phyloP scores from a whole-genome alignment of 2,329 filamentous ascomycete genomes.

The Cercospora berteroae region DNA sequence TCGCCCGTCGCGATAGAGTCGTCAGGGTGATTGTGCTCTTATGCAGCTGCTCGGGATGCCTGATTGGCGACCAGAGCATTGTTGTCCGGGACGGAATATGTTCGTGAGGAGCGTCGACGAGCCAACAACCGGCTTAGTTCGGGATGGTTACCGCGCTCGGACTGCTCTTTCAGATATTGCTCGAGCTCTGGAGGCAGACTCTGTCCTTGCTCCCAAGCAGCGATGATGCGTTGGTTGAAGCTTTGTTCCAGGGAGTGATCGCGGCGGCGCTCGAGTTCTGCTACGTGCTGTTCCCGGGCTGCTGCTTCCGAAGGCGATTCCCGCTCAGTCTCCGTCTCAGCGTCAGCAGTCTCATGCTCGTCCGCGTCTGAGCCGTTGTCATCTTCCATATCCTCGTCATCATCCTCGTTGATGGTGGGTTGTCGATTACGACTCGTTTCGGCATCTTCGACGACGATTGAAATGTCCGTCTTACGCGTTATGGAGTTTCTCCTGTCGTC shows the following conservation, averaged over 20 bases:
- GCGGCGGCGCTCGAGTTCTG: constrained; percentile 29
- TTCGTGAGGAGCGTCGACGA: constrained; percentile 19
- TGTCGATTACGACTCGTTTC: constrained; percentile 22
- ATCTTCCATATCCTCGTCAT: constrained; percentile 28
- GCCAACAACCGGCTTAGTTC: constrained; percentile 21
- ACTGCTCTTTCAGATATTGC: constrained; percentile 38
- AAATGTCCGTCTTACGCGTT: constrained; percentile 37
- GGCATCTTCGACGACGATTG: constrained; percentile 33
- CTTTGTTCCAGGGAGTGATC: constrained; percentile 27
- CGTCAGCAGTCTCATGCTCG: constrained; percentile 19
- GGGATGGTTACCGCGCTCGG: constrained; percentile 31
- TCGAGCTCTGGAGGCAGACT: constrained; percentile 37
- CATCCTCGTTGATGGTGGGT: constrained; percentile 26
- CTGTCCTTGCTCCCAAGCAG: constrained; percentile 35
- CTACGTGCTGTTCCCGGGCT: constrained; percentile 30
- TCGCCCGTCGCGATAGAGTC: neutral
- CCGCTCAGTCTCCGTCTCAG: constrained; percentile 18
- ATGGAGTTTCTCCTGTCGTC: constrained; percentile 33
- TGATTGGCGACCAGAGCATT: constrained; percentile 21
- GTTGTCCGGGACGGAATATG: constrained; percentile 21
- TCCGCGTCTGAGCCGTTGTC: constrained; percentile 28
- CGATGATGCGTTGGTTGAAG: constrained; percentile 34
- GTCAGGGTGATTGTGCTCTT: neutral
- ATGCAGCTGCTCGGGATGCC: constrained; percentile 26
- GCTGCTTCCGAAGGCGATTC: constrained; percentile 26